phyloP scores from a whole-genome alignment of 1,139 yeast genomes.

The Nakaseomyces nivariensis region DNA sequence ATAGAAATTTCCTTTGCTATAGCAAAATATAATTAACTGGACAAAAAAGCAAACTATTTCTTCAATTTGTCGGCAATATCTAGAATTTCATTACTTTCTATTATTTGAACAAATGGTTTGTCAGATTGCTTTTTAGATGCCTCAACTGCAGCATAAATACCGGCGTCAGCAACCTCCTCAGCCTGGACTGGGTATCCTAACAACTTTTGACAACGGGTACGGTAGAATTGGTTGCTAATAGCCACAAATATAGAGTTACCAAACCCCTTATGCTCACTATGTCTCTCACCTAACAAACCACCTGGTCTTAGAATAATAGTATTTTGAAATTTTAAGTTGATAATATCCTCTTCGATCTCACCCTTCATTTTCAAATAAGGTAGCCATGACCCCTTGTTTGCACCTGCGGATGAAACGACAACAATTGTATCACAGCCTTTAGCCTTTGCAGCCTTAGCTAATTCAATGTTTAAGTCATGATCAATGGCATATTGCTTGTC shows the following conservation, averaged over 20 bases:
- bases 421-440: conserved; percentile 57
- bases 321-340: conserved; percentile 49
- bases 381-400: conserved; percentile 43
- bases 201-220: conserved; percentile 30
- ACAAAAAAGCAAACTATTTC: neutral
- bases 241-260: conserved; percentile 25
- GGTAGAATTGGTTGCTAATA: conserved; percentile 32
- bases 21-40: neutral
- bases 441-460: conserved; percentile 62
- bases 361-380: conserved; percentile 57
- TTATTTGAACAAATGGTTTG: conserved; percentile 14
- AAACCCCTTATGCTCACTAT: conserved; percentile 31
- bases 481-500: conserved; percentile 60
- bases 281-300: conserved; percentile 48
- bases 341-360: conserved; percentile 49
- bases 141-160: conserved; percentile 30
- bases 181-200: conserved; percentile 37
- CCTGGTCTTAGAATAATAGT: conserved; percentile 70
- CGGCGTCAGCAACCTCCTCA: conserved; percentile 42
- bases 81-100: conserved; percentile 22
- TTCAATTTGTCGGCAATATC: neutral
- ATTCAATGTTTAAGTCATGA: conserved; percentile 51
- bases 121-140: conserved; percentile 7
- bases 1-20: no score
- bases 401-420: conserved; percentile 52